phyloP scores from a whole-genome alignment of 371 early-diverging fungal species.

The Mortierella sp. region DNA sequence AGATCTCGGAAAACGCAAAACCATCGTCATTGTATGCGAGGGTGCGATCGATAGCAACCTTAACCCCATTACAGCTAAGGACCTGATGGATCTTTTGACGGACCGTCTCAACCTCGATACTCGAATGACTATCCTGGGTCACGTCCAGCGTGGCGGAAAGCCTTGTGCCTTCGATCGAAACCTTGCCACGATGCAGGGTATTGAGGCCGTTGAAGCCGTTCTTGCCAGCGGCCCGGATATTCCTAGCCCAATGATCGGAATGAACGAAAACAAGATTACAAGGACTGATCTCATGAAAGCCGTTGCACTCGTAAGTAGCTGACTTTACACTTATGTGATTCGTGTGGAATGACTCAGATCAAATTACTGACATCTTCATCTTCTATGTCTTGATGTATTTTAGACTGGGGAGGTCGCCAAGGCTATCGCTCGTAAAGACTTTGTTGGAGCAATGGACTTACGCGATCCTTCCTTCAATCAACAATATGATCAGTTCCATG shows the following conservation, averaged over 20 bases:
- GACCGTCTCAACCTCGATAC: conserved; percentile 90
- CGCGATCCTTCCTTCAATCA: conserved; percentile 92
- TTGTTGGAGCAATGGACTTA: conserved; percentile 89
- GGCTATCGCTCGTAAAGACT: conserved; percentile 86
- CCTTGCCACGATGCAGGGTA: conserved; percentile 92
- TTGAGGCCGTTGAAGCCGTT: conserved; percentile 97
- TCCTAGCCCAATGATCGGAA: conserved; percentile 94
- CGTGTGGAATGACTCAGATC: neutral
- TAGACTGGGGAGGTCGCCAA: conserved; percentile 90
- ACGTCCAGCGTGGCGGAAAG: conserved; percentile 98
- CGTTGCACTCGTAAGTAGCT: conserved; percentile 72
- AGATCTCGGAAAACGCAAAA: conserved; percentile 87
- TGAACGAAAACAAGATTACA: conserved; percentile 87
- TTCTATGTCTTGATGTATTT: neutral
- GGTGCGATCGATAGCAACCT: conserved; percentile 95
- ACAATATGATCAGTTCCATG: conserved; percentile 71
- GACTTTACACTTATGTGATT: neutral
- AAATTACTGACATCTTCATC: neutral
- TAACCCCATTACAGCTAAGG: conserved; percentile 89
- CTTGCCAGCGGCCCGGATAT: conserved; percentile 83
- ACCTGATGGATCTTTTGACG: conserved; percentile 86
- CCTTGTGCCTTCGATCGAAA: conserved; percentile 96
- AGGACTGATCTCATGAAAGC: conserved; percentile 92
- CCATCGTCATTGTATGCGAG: conserved; percentile 97
- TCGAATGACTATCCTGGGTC: conserved; percentile 96